phyloP scores from a whole-genome alignment of 208 protist species.

The Crithidia fasciculata region DNA sequence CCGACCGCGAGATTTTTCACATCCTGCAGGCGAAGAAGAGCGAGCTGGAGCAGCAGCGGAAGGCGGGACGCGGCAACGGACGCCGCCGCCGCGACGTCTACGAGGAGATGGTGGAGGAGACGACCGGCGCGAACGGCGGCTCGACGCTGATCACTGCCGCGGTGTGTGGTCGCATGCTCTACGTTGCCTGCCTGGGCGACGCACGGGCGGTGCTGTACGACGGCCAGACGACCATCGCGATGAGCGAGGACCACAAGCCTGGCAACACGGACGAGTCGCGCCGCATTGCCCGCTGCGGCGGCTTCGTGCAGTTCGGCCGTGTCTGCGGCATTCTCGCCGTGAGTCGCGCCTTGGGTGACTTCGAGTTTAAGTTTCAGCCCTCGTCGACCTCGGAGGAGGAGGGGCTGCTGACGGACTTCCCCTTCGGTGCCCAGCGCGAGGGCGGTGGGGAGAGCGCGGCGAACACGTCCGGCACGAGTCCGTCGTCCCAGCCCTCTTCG shows the following conservation, averaged over 20 bases:
- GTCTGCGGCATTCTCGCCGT: constrained; percentile 92
- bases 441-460: not conserved
- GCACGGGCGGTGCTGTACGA: constrained; percentile 83
- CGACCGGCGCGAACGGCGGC: constrained; percentile 46
- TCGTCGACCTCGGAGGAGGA: constrained; percentile 35
- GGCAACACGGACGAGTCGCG: constrained; percentile 64
- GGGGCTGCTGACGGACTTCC: constrained; percentile 19
- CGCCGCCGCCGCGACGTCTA: constrained; percentile 17
- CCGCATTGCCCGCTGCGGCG: constrained; percentile 82
- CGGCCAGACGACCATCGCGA: constrained; percentile 77
- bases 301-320: constrained; percentile 92
- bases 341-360: constrained; percentile 91
- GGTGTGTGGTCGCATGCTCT: constrained; percentile 80
- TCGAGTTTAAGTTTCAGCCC: constrained; percentile 85
- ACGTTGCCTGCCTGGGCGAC: constrained; percentile 90
- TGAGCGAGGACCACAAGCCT: constrained; percentile 94
- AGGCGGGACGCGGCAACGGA: constrained; percentile 9
- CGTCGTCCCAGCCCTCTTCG: not conserved
- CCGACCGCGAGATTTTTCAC: constrained; percentile 61
- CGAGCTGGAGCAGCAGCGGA: constrained; percentile 22
- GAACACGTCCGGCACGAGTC: not conserved
- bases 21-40: constrained; percentile 24
- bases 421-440: constrained; percentile 22
- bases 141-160: constrained; percentile 75
- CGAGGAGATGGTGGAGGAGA: constrained; percentile 32